Percentiles rank a stretch among this genome's conserved stretches.
These are phyloP conservation scores for Zasmidium citrigriseum DNA, from an alignment of 2,329 filamentous ascomycete species.

Conservation along the genomic window DNA sequence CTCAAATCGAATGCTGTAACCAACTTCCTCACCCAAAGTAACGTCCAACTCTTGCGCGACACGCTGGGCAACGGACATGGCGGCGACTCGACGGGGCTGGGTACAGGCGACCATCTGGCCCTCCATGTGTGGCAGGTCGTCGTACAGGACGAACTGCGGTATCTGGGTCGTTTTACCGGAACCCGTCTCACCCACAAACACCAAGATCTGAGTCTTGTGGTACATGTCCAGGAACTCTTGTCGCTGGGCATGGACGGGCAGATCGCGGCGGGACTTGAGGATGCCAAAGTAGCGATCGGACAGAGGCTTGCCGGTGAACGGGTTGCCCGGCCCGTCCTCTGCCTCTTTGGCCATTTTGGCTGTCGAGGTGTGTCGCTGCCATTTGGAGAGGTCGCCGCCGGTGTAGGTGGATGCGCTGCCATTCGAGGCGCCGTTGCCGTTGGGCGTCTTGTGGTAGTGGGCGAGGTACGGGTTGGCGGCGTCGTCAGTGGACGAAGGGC, in stretches of 20 bases:
- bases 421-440: slow-evolving; percentile 33
- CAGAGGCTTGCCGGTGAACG: slow-evolving; percentile 77
- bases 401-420: slow-evolving; percentile 11
- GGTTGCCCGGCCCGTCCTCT: slow-evolving; percentile 80
- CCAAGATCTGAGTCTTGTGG: slow-evolving; percentile 91
- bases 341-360: slow-evolving; percentile 69
- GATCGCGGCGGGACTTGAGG: slow-evolving; percentile 75
- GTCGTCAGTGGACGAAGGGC: slow-evolving; percentile 56
- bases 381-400: slow-evolving; percentile 54
- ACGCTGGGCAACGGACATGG: slow-evolving; percentile 98
- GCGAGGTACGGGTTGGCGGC: slow-evolving; percentile 83
- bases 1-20: slow-evolving; percentile 98
- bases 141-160: slow-evolving; percentile 95
- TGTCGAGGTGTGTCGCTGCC: slow-evolving; percentile 80
- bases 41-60: slow-evolving; percentile 97
- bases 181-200: slow-evolving; percentile 98
- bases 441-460: slow-evolving; percentile 67
- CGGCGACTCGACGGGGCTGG: slow-evolving; percentile 94
- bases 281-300: slow-evolving; percentile 89
- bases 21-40: slow-evolving; percentile 86
- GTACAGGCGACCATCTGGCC: slow-evolving; percentile 95
- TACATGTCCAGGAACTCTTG: slow-evolving; percentile 90
- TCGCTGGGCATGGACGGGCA: slow-evolving; percentile 91
- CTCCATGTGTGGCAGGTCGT: slow-evolving; percentile 84
- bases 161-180: slow-evolving; percentile 99